Evolutionary conservation across 139 green algal genomes (phyloP).

Genomic region (Asterochloris sp.): DNA sequence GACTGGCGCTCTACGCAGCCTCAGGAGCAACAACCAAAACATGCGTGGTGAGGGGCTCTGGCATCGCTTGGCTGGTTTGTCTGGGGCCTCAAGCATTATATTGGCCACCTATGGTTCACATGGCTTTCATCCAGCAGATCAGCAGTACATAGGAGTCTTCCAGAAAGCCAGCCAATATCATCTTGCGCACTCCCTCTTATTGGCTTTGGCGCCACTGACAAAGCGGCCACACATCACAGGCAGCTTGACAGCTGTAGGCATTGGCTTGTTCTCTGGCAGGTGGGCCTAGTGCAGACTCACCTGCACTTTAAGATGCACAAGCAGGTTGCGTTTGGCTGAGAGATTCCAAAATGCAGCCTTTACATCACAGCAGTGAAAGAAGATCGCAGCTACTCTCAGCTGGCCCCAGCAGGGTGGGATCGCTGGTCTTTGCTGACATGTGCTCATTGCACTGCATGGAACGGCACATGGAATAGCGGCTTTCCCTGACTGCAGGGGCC

Average conservation of each 20-base stretch:
- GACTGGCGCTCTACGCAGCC: not conserved
- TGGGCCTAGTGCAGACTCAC: not conserved
- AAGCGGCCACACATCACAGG: not conserved
- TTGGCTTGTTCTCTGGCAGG: constrained; percentile 10
- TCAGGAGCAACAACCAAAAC: not conserved
- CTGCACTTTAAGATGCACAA: not conserved
- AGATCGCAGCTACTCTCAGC: not conserved
- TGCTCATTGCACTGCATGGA: too few species aligned
- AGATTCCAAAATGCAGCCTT: not conserved
- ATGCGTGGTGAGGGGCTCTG: not conserved
- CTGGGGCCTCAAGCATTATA: not conserved
- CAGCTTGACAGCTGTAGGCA: not conserved
- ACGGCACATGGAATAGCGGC: not conserved
- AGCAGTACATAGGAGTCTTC: not conserved
- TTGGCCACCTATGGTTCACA: constrained; percentile 8
- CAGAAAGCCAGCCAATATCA: constrained; percentile 13
- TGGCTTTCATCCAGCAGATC: not conserved
- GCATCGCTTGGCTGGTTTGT: not conserved
- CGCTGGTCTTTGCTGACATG: not conserved
- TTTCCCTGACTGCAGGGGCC: constrained; percentile 1
- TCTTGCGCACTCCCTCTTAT: constrained; percentile 6
- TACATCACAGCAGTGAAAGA: constrained; percentile 9
- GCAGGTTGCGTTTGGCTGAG: not conserved
- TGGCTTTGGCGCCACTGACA: not conserved
- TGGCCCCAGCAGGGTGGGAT: constrained; percentile 11